Conservation (phyloP, 2,329 filamentous ascomycete species). For the Exophiala sp. region DNA sequence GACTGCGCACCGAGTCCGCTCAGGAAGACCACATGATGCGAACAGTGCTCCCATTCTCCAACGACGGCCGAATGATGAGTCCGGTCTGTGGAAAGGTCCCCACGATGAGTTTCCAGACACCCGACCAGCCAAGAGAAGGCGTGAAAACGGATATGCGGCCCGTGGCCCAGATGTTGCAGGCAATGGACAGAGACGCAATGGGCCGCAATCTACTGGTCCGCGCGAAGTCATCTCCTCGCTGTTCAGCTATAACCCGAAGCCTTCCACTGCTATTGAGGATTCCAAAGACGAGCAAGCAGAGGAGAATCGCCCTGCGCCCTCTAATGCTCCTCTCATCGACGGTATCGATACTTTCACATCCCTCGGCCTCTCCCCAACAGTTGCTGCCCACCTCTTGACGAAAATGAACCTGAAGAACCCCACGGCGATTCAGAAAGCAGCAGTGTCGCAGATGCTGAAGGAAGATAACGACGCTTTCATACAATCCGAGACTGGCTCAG, state of each 20-base stretch:
- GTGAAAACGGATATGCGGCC: slow-evolving; percentile 37
- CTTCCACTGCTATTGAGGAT: slow-evolving; percentile 38
- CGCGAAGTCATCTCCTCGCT: slow-evolving; percentile 78
- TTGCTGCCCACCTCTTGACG: slow-evolving; percentile 74
- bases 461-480: slow-evolving; percentile 88
- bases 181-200: slow-evolving; percentile 7
- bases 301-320: slow-evolving; percentile 60
- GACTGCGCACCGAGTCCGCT: slow-evolving; percentile 50
- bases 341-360: slow-evolving; percentile 81
- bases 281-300: slow-evolving; percentile 36
- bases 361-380: slow-evolving; percentile 70
- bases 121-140: slow-evolving; percentile 39
- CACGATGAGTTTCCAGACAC: slow-evolving; percentile 31
- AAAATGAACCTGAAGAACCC: slow-evolving; percentile 87
- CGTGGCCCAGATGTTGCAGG: slow-evolving; percentile 13
- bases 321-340: slow-evolving; percentile 81
- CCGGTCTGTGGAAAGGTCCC: slow-evolving; percentile 23
- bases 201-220: slow-evolving; percentile 24
- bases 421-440: slow-evolving; percentile 88
- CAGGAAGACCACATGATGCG: slow-evolving; percentile 22
- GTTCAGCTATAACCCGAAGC: slow-evolving; percentile 84
- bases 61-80: neutral
- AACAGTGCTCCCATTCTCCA: slow-evolving; percentile 15
- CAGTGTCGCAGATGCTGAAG: slow-evolving; percentile 71
- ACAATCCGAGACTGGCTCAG: slow-evolving; percentile 93